Conservation (phyloP, 129 eudicot genomes). For the Ambrosia artemisiifolia region DNA sequence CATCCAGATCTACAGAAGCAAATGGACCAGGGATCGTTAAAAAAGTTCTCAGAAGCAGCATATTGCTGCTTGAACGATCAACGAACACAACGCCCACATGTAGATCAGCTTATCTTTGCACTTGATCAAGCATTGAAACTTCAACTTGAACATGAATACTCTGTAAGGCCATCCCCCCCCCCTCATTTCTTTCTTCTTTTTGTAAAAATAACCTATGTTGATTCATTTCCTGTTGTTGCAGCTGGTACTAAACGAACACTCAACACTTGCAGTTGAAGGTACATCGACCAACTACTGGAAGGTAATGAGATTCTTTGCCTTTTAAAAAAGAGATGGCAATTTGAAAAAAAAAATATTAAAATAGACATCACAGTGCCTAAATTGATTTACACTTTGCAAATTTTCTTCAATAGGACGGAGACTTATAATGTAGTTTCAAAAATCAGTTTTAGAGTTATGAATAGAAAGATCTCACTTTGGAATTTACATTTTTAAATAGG, state of each 20-base stretch:
- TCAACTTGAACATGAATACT: background rate
- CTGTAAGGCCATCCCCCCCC: background rate
- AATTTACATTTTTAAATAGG: too few relatives aligned
- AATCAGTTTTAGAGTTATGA: too few relatives aligned
- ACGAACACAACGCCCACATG: background rate
- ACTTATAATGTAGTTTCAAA: too few relatives aligned
- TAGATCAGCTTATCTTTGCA: background rate
- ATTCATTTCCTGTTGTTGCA: background rate
- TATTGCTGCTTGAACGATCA: background rate
- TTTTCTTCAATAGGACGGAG: too few relatives aligned
- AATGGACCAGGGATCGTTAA: background rate
- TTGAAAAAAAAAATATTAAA: too few relatives aligned
- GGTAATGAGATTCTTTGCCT: background rate
- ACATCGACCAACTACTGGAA: background rate
- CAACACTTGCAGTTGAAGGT: background rate
- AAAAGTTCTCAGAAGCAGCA: background rate
- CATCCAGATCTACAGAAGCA: background rate
- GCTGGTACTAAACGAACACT: background rate
- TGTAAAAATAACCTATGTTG: background rate
- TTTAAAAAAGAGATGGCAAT: background rate
- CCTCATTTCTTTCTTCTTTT: background rate
- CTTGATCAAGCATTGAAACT: conserved; percentile 7
- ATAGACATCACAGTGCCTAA: too few relatives aligned
- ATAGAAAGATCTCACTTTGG: too few relatives aligned
- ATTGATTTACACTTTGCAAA: too few relatives aligned